Evolutionary conservation across 208 protist species (phyloP).

Genomic region (Leishmania tarentolae): DNA sequence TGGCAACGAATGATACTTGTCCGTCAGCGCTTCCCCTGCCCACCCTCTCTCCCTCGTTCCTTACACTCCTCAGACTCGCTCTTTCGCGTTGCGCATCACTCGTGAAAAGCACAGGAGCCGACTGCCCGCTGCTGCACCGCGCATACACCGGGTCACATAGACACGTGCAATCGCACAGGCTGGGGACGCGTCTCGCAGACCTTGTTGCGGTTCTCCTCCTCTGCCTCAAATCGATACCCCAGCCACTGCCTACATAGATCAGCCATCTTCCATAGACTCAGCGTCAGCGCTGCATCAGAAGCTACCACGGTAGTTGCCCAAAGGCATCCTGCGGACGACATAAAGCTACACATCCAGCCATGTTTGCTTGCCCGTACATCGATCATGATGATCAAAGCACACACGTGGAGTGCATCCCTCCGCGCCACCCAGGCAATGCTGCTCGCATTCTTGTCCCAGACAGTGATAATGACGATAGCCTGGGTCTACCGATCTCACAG

Average conservation of each 20-base stretch:
- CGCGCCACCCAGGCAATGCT: background rate
- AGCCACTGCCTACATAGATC: background rate
- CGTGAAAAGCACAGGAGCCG: background rate
- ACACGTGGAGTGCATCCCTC: background rate
- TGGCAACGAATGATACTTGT: background rate
- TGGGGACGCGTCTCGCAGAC: background rate
- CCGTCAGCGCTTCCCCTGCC: background rate
- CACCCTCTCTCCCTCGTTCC: background rate
- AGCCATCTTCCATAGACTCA: background rate
- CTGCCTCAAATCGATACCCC: background rate
- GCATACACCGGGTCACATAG: background rate
- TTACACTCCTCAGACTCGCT: background rate
- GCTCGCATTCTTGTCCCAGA: slow-evolving; percentile 22
- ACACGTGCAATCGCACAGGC: background rate
- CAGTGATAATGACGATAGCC: slow-evolving; percentile 34
- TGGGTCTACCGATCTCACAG: slow-evolving; percentile 2
- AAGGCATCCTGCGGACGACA: background rate
- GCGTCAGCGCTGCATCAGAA: too few species aligned
- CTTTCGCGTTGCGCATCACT: background rate
- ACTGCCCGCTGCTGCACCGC: background rate
- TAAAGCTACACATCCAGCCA: background rate
- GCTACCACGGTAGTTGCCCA: too few species aligned
- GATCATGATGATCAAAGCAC: background rate
- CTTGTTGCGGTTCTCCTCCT: background rate
- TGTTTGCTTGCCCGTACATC: background rate